Evolutionary conservation across 345 rosid genomes (phyloP), one percentile per base, ranked within the genome.

Genomic region (Bruguiera gymnorhiza): DNA sequence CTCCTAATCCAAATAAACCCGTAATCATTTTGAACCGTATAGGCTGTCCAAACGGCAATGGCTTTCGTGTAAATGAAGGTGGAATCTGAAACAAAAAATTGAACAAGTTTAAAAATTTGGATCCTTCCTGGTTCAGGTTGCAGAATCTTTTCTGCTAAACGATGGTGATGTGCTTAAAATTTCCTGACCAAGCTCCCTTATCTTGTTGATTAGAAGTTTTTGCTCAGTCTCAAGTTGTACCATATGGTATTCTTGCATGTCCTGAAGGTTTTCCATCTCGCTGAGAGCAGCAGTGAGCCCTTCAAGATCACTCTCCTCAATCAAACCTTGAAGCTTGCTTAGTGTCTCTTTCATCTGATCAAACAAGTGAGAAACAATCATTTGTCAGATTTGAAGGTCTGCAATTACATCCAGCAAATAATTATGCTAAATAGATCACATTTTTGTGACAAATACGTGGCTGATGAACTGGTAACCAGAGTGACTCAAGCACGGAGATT

Each of bases 121-220:
- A 43, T 43, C 50, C 50, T 43, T 56, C 60, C 13, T 16, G 16
- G 31, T 31, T 82, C 74, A 82, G 6, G n/a, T 62, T 72, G 72
- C 67, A 2, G 88, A 81, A 71, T 85, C 65, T 76, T 78, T 77
- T 70, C 88, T 81, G 78, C 68, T 82, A 36, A 37, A 29, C 57
- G 83, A 55, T 16, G 93, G 82, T 4, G 93, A 74, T 6, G 96
- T 80, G 86, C 78, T 80, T 36, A 82, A 66, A 13, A 95, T 81
- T 79, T 95, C 99, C 59, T 85, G 83, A 57, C 97, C 99, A 21
- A 95, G 97, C 68, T 95, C 99, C 76, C 87, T 86, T 69, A 95
- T 86, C 88, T 95, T 95, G 80, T 81, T 79, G 2, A 91, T 79
- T 30, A 95, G 85, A 68, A 95, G 84, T 79, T 37, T 84, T 72